Base-by-base conservation (phyloP, 106 monocot species). In the Dendrobium huoshanense region DNA sequence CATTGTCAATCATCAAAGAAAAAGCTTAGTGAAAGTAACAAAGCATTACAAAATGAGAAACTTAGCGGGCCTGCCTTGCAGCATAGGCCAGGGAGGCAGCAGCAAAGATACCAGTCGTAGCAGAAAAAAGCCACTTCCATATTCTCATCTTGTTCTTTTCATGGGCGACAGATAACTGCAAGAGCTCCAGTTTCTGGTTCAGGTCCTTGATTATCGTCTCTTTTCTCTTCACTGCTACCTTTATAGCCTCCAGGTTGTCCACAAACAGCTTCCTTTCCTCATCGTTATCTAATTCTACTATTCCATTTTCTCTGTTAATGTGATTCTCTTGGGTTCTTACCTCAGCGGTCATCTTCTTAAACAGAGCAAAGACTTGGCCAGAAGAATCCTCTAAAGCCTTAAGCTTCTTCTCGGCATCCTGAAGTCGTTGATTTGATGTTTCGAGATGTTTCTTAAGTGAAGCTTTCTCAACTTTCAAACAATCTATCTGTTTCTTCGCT, bases 21-120 rank as follows among this genome's bases (percentile, higher is more conserved):
- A 51, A 51, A 51, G 51, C 51, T 51, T 51, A 2, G 0, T 13
- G 51, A 51, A 51, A 11, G 51, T 0, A 51, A 51, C 51, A 51
- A 51, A 51, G 37, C 37, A 15, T 64, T n/a, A 65, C 64, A 65
- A 9, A 65, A 22, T 65, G 20, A 65, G 9, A 22, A 22, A 48
- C 18, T 77, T 41, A 84, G 49, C 42, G 75, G 1, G 65, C 51
- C 18, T 31, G 31, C 31, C 15, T 90, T 13, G 83, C 65, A 27
- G 83, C 87, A 77, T 82, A 85, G 41, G 87, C 85, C 55, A 85
- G 48, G 25, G 83, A 81, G 33, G 83, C 37, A 72, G 85, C 85
- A 47, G 87, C 90, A 49, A 90, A 25, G 44, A 81, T 22, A 17
- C 85, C 81, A 0, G 90, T 81, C 22, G 83, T 77, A 15, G 83